phyloP scores from a whole-genome alignment of 2,329 filamentous ascomycete species.

The Hypoxylon sp. region DNA sequence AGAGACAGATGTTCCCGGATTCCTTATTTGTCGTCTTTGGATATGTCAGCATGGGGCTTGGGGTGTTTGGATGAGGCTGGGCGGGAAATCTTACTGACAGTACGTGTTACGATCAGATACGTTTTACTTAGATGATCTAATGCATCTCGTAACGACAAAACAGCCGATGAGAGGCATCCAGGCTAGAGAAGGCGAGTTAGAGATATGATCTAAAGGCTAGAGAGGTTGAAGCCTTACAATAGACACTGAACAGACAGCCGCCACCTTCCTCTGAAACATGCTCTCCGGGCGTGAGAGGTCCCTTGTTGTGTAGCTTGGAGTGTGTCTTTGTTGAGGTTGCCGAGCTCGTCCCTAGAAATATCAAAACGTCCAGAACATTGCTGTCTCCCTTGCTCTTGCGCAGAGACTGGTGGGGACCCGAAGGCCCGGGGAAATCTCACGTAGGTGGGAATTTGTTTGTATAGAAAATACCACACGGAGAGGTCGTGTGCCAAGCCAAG shows the following conservation, averaged over 20 bases:
- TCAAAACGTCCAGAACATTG: neutral
- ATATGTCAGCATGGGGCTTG: slow-evolving; percentile 1
- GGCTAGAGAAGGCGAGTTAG: neutral
- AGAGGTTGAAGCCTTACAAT: neutral
- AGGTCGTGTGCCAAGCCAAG: neutral
- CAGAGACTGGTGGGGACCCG: neutral
- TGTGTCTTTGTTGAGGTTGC: neutral
- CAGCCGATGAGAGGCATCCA: neutral
- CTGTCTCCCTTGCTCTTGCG: neutral
- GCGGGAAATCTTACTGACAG: neutral
- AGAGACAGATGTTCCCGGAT: slow-evolving; percentile 12
- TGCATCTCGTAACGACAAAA: slow-evolving; percentile 5
- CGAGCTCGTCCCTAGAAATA: neutral
- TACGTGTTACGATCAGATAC: slow-evolving; percentile 17
- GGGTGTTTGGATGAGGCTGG: slow-evolving; percentile 8
- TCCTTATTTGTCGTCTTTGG: neutral
- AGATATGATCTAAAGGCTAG: neutral
- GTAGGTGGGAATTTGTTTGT: slow-evolving; percentile 1
- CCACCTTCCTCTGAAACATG: neutral
- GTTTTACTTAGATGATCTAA: slow-evolving; percentile 13
- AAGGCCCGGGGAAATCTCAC: neutral
- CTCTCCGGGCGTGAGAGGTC: neutral
- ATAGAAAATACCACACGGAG: neutral
- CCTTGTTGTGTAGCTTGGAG: neutral
- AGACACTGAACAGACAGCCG: neutral